A percentile compares a stretch with the other conserved stretches of the same genome.
phyloP scores from a whole-genome alignment of 2,329 filamentous ascomycete species.

The Torrubiellomyces zombiae region DNA sequence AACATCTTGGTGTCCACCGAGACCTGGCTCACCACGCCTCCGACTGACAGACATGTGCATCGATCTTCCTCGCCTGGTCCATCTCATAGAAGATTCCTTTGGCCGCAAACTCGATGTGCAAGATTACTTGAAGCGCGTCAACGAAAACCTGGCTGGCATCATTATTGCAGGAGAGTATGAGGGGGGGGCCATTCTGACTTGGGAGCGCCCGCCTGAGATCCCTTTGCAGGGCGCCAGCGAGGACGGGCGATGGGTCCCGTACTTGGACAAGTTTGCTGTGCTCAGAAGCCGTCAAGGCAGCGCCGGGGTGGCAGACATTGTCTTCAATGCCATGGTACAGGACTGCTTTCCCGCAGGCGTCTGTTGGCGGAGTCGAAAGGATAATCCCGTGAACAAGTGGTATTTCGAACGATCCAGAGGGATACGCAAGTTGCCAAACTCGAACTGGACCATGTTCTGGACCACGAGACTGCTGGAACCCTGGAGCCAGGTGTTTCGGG shows the following conservation, averaged over 20 bases:
- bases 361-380: conserved; percentile 77
- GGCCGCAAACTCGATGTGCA: conserved; percentile 65
- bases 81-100: conserved; percentile 91
- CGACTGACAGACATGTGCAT: conserved; percentile 66
- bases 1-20: conserved; percentile 51
- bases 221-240: conserved; percentile 35
- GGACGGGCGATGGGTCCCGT: conserved; percentile 60
- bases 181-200: conserved; percentile 84
- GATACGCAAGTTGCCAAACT: conserved; percentile 64
- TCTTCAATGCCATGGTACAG: conserved; percentile 90
- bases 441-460: conserved; percentile 98
- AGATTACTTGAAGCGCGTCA: conserved; percentile 69
- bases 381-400: conserved; percentile 98
- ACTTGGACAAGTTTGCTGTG: conserved; percentile 95
- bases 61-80: conserved; percentile 64
- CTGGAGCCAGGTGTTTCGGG: conserved; percentile 36
- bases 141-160: conserved; percentile 67
- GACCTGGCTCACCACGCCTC: conserved; percentile 40
- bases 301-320: conserved; percentile 83
- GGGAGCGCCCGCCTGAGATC: conserved; percentile 59
- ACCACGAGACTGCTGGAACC: conserved; percentile 54
- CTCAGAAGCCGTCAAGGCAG: conserved; percentile 76
- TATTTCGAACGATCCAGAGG: conserved; percentile 87
- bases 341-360: conserved; percentile 78
- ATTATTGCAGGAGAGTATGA: conserved; percentile 96